Percentiles rank a stretch among this genome's conserved stretches.
Conservation (phyloP, 106 monocot genomes). For the Allium cepa region DNA sequence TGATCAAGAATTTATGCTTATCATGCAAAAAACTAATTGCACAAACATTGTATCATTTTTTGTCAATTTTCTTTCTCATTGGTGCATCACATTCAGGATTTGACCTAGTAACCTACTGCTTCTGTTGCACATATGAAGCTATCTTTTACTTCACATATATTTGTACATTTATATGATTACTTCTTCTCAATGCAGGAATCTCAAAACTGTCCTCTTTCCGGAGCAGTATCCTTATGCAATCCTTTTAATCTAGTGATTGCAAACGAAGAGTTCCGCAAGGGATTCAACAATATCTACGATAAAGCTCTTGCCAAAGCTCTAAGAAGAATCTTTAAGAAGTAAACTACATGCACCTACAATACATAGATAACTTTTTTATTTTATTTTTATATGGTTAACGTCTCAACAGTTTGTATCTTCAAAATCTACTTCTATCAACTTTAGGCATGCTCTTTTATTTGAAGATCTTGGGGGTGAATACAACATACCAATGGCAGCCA, state of each 20-base stretch:
- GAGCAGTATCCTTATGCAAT: slow-evolving; percentile 90
- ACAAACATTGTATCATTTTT: too few species aligned
- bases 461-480: slow-evolving; percentile 77
- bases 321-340: slow-evolving; percentile 75
- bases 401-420: neutral
- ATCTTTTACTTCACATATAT: neutral
- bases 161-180: neutral
- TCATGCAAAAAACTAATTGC: too few species aligned
- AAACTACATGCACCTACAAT: slow-evolving; percentile 5
- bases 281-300: slow-evolving; percentile 88
- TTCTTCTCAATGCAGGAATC: slow-evolving; percentile 62
- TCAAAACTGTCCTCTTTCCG: slow-evolving; percentile 66
- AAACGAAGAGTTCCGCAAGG: slow-evolving; percentile 89
- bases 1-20: too few species aligned
- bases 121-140: neutral
- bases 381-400: neutral
- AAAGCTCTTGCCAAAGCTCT: slow-evolving; percentile 75
- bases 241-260: slow-evolving; percentile 92
- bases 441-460: slow-evolving; percentile 82
- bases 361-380: neutral
- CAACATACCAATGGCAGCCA: slow-evolving; percentile 69
- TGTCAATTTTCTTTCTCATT: too few species aligned
- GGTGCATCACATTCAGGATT: neutral
- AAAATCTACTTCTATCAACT: slow-evolving; percentile 6
- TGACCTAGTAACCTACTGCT: neutral